Conservation (phyloP, 805 yeast species). For the Scheffersomyces amazonensis region DNA sequence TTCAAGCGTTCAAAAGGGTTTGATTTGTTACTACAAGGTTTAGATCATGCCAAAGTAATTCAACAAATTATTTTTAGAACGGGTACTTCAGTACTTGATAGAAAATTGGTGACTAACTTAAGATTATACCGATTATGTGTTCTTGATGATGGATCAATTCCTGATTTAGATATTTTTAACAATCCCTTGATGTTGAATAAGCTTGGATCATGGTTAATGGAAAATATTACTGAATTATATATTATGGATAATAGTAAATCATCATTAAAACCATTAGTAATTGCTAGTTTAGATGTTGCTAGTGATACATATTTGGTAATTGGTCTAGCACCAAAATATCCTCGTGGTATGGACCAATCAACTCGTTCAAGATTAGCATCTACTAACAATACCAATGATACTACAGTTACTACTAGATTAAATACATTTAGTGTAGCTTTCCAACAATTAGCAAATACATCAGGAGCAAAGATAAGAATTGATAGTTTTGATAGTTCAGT, state of each 20-base stretch:
- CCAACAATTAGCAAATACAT: conserved; percentile 77
- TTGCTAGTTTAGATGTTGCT: conserved; percentile 74
- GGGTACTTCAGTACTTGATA: conserved; percentile 86
- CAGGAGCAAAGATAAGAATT: conserved; percentile 85
- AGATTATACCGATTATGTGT: conserved; percentile 83
- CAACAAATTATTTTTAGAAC: conserved; percentile 84
- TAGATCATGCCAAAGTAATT: conserved; percentile 77
- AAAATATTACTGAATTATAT: conserved; percentile 81
- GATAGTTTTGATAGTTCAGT: conserved; percentile 95
- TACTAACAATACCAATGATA: conserved; percentile 29
- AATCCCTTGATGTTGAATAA: conserved; percentile 85
- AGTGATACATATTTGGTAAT: conserved; percentile 82
- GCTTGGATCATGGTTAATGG: conserved; percentile 87
- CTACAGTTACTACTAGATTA: conserved; percentile 49
- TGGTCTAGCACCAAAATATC: conserved; percentile 84
- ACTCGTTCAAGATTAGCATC: conserved; percentile 29
- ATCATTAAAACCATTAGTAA: conserved; percentile 69
- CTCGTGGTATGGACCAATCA: conserved; percentile 41
- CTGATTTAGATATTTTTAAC: conserved; percentile 70
- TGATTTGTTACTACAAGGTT: conserved; percentile 62
- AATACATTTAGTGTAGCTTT: conserved; percentile 91
- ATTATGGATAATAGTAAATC: conserved; percentile 35
- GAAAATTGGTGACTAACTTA: conserved; percentile 73
- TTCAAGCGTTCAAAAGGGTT: conserved; percentile 39
- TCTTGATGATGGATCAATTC: conserved; percentile 72